A percentile compares a stretch with the other conserved stretches of the same genome.
These are phyloP conservation scores for Lolium multiflorum DNA, from an alignment of 176 grass and related monocot species.

Conservation along the genomic window DNA sequence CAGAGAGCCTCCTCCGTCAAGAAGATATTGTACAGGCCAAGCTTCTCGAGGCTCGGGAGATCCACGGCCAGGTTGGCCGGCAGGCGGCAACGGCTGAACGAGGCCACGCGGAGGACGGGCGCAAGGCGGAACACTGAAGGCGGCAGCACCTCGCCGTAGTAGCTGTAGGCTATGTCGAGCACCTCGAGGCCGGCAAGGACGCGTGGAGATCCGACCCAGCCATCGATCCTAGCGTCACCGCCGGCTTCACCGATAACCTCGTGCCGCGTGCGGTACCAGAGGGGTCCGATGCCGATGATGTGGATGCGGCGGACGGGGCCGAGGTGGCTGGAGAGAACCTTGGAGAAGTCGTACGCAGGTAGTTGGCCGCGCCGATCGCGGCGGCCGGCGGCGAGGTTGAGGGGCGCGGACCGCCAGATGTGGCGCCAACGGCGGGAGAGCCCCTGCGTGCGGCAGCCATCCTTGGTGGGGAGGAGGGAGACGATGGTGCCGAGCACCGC, in stretches of 20 bases:
- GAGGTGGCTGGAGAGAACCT: too few relatives aligned
- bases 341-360: too few relatives aligned
- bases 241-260: too few relatives aligned
- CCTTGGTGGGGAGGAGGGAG: neutral
- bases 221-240: neutral
- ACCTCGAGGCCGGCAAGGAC: neutral
- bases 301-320: too few relatives aligned
- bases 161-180: neutral
- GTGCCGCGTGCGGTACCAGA: too few relatives aligned
- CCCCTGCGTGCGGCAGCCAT: neutral
- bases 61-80: neutral
- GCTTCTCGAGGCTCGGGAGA: neutral
- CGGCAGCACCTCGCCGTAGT: too few relatives aligned
- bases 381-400: neutral
- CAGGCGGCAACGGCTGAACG: neutral
- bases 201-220: neutral
- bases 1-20: too few relatives aligned
- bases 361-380: too few relatives aligned
- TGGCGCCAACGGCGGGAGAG: neutral
- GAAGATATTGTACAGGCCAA: too few relatives aligned
- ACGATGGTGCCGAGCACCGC: neutral
- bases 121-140: neutral
- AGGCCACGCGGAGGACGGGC: neutral
- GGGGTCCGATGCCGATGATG: too few relatives aligned
- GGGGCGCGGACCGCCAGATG: neutral